Base-by-base conservation (phyloP, 768 basidiomycete species). In the Rhodosporidiobolus sp. region DNA sequence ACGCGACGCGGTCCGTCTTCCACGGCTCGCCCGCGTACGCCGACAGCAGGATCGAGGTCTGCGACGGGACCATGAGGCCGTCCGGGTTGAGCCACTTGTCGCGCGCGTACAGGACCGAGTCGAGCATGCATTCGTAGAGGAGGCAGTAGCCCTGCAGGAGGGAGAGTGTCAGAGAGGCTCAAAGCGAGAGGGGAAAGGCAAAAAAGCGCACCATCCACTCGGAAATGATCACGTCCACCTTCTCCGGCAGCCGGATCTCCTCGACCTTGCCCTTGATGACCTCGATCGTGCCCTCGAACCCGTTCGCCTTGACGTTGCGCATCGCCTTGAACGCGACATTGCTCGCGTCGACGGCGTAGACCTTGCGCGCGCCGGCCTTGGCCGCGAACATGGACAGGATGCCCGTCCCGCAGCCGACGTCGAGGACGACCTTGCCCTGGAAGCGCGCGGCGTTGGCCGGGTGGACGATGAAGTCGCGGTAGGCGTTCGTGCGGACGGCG, bases 321-420 rank as follows among this genome's bases (percentile, higher is more conserved):
- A 90, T 87, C 7, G 96, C 96, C 84, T 98, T 95, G 84, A 95
- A 94, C 81, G 98, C 91, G 82, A 99, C 98, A 83, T 98, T 98
- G 71, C 92, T 95, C 94, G 98, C 98, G 83, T 99, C 96, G 82
- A 99, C 94, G 43, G 71, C 76, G 54, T 71, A 74, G 32, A 79
- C 79, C 62, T 77, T 78, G 61, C 76, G 73, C 17, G 79, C 79
- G 17, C 79, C 79, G 0, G 76, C 77, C 63, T 75, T 68, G 30
- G 79, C 79, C 14, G 79, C 79, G 60, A 79, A 79, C 79, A 79
- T 79, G 52, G 69, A 76, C n/a, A 79, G 68, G 61, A 79, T 77
- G 2, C 72, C 68, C 0, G 94, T 96, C 2, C 95, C 95, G 77
- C 95, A 98, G 10, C 95, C 95, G 32, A 97, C 94, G 77, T 97